These are phyloP conservation scores for Alternaria postmessia DNA, from an alignment of 2,329 filamentous ascomycete genomes.

Conservation along the genomic window DNA sequence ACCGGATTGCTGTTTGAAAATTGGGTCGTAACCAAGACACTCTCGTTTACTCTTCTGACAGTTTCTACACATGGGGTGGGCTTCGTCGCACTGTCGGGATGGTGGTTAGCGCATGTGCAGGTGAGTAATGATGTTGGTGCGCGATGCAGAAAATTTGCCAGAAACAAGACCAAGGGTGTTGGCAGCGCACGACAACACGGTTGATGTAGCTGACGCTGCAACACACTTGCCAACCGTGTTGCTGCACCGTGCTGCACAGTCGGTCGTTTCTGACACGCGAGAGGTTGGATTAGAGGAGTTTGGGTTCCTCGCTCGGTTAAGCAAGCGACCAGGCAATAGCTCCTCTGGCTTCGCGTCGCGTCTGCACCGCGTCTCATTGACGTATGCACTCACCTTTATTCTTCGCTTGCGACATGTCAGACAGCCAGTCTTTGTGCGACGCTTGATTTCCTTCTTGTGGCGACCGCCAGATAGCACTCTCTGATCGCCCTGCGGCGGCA, in stretches of 20 bases:
- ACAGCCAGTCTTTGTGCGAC: slow-evolving; percentile 78
- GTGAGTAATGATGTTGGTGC: slow-evolving; percentile 13
- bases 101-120: slow-evolving; percentile 37
- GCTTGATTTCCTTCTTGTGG: slow-evolving; percentile 78
- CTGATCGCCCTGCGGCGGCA: slow-evolving; percentile 60
- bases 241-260: background rate
- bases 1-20: slow-evolving; percentile 77
- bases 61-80: slow-evolving; percentile 88
- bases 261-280: slow-evolving; percentile 6
- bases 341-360: slow-evolving; percentile 36
- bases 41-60: slow-evolving; percentile 90
- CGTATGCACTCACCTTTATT: slow-evolving; percentile 69
- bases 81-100: slow-evolving; percentile 84
- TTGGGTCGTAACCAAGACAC: slow-evolving; percentile 85
- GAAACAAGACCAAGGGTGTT: background rate
- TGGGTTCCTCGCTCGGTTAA: slow-evolving; percentile 49
- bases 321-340: slow-evolving; percentile 25
- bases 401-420: slow-evolving; percentile 65
- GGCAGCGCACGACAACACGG: background rate
- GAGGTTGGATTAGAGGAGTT: slow-evolving; percentile 30
- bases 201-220: background rate
- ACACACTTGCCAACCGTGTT: background rate
- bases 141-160: slow-evolving; percentile 4
- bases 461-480: slow-evolving; percentile 68
- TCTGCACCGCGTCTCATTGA: slow-evolving; percentile 37